These are phyloP conservation scores for Kondoa subrosea DNA, from an alignment of 768 basidiomycete genomes.

Conservation along the genomic window DNA sequence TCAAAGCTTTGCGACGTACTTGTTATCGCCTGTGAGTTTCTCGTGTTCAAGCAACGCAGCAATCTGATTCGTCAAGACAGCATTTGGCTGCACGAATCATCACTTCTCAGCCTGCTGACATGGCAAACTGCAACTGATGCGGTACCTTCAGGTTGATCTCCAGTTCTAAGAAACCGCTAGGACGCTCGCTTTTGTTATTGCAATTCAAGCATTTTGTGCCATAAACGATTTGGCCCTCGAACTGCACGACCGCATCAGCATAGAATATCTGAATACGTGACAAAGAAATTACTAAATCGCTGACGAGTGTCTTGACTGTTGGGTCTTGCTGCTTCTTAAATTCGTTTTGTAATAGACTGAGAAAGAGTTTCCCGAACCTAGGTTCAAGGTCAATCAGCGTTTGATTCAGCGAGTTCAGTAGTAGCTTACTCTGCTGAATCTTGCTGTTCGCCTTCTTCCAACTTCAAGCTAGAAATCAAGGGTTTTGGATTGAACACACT, in stretches of 20 bases:
- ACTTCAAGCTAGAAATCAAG: conserved; percentile 64
- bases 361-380: conserved; percentile 88
- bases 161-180: conserved; percentile 65
- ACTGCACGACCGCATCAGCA: conserved; percentile 38
- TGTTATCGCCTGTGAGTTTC: conserved; percentile 59
- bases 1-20: background rate
- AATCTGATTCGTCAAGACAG: conserved; percentile 55
- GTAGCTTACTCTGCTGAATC: conserved; percentile 78
- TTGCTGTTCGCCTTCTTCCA: conserved; percentile 74
- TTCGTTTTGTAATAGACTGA: conserved; percentile 70
- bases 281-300: conserved; percentile 44
- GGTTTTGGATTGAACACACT: conserved; percentile 64
- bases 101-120: background rate
- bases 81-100: background rate
- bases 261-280: background rate
- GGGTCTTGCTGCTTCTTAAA: conserved; percentile 63
- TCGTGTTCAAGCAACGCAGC: conserved; percentile 52
- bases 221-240: conserved; percentile 70
- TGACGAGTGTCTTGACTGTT: conserved; percentile 49
- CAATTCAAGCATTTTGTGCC: conserved; percentile 63
- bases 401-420: background rate
- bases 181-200: conserved; percentile 47
- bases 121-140: background rate
- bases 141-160: conserved; percentile 65
- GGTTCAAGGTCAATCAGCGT: conserved; percentile 2